Evolutionary conservation across 306 rosid species (phyloP).

Genomic region (Argentina anserina): DNA sequence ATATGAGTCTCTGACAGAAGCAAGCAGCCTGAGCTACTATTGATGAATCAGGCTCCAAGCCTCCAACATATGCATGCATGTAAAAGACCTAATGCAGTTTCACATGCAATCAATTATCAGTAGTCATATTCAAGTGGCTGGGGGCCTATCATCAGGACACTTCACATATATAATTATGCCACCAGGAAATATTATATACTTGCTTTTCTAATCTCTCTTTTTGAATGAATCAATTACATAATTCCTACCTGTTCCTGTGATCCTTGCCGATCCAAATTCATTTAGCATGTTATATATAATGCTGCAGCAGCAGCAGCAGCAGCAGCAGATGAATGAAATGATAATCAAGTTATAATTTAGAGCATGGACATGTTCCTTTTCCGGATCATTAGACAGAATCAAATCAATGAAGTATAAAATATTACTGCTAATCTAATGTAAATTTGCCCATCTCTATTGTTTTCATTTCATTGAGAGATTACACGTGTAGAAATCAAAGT

Average conservation of each 20-base stretch:
- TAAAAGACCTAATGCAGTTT: not conserved
- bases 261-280: not conserved
- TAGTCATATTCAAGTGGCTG: not conserved
- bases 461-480: not conserved
- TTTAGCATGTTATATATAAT: too few relatives aligned
- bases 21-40: not conserved
- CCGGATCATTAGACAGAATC: not conserved
- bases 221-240: constrained; percentile 1
- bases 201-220: not conserved
- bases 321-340: not conserved
- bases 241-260: not conserved
- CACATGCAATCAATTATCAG: not conserved
- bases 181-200: not conserved
- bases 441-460: not conserved
- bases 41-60: not conserved
- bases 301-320: not conserved
- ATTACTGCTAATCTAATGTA: not conserved
- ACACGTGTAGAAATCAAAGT: not conserved
- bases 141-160: not conserved
- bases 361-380: not conserved
- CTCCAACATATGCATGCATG: not conserved
- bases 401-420: not conserved
- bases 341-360: not conserved
- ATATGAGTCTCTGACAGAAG: not conserved
- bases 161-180: not conserved